phyloP scores from a whole-genome alignment of 78 protist species.

The Dictyostelium brefeldianum region DNA sequence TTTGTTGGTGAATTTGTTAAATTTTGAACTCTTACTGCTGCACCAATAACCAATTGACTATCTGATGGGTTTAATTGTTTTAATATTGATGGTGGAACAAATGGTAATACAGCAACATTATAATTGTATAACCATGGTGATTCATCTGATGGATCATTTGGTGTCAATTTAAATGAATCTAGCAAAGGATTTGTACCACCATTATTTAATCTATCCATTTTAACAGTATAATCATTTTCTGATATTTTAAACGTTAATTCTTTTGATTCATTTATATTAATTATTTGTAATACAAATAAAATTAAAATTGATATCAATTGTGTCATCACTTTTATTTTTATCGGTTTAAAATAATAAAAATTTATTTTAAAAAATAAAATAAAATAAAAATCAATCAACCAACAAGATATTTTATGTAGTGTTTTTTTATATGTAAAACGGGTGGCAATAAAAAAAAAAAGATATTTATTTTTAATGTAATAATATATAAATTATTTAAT shows the following conservation, averaged over 20 bases:
- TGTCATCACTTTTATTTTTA: too few species aligned
- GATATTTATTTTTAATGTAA: too few species aligned
- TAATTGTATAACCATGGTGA: background rate
- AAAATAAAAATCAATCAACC: too few species aligned
- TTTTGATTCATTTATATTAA: background rate
- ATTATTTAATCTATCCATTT: background rate
- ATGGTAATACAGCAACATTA: background rate
- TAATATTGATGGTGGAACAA: background rate
- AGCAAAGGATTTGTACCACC: background rate
- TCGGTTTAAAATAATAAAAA: too few species aligned
- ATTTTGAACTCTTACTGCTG: background rate
- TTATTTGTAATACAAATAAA: too few species aligned
- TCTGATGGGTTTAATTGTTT: background rate
- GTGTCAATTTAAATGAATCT: background rate
- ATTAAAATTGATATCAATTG: too few species aligned
- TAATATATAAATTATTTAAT: too few species aligned
- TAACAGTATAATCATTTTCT: background rate
- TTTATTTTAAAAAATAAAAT: too few species aligned
- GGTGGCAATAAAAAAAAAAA: too few species aligned
- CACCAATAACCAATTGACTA: background rate
- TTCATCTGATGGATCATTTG: background rate
- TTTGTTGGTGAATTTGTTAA: background rate
- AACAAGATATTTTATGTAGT: too few species aligned
- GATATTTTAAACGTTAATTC: background rate
- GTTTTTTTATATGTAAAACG: too few species aligned